These are phyloP conservation scores for Incumbomyces delicatus DNA, from an alignment of 2,329 filamentous ascomycete genomes.

Conservation along the genomic window DNA sequence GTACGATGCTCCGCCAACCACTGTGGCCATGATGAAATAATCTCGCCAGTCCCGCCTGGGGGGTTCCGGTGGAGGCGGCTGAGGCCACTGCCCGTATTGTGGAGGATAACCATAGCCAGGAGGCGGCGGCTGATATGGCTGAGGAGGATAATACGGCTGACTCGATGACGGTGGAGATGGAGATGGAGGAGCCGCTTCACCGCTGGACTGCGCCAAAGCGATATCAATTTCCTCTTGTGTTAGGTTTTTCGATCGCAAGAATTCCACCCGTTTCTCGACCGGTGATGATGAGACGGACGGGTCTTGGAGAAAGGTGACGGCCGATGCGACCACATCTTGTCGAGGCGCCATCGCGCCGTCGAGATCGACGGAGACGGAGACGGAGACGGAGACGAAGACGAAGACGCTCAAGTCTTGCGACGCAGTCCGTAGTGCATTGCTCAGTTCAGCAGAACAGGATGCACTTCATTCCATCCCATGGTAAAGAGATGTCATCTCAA, in stretches of 20 bases:
- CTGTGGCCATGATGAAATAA: constrained; percentile 99
- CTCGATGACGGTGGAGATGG: constrained; percentile 30
- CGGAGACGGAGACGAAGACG: no score
- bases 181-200: constrained; percentile 28
- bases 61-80: constrained; percentile 42
- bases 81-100: constrained; percentile 44
- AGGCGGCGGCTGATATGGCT: constrained; percentile 28
- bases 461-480: no score
- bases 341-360: constrained; percentile 62
- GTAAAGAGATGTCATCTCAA: no score
- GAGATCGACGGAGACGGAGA: no score
- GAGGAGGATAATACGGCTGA: constrained; percentile 36
- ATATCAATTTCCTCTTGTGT: constrained; percentile 90
- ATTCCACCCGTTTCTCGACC: constrained; percentile 85
- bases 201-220: constrained; percentile 57
- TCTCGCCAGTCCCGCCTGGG: constrained; percentile 91
- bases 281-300: constrained; percentile 81
- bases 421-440: no score
- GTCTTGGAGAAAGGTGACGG: constrained; percentile 77
- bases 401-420: no score
- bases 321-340: constrained; percentile 83
- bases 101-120: constrained; percentile 33
- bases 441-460: no score
- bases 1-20: constrained; percentile 80
- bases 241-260: constrained; percentile 91